Evolutionary conservation across 495 filamentous ascomycete genomes (phyloP).

Genomic region (Podospora appendiculata): DNA sequence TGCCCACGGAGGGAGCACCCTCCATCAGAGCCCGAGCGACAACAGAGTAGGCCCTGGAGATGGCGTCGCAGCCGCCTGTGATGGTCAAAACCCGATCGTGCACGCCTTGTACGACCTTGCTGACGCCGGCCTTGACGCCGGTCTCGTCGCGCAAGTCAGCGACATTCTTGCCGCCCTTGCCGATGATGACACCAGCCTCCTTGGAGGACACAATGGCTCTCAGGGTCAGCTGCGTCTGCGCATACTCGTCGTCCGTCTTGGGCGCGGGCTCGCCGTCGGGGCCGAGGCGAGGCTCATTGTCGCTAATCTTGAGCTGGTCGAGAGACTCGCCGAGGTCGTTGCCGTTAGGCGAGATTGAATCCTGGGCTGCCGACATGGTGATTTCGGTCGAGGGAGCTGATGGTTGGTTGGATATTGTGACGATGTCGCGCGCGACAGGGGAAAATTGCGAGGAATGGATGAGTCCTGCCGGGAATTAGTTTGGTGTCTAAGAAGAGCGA

Average conservation of each 20-base stretch:
- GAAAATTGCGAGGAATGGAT: background rate
- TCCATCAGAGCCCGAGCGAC: slow-evolving; percentile 87
- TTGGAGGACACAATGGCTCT: slow-evolving; percentile 97
- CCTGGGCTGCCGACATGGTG: slow-evolving; percentile 42
- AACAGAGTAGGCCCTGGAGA: slow-evolving; percentile 85
- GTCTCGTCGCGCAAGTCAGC: slow-evolving; percentile 95
- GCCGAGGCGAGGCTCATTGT: slow-evolving; percentile 50
- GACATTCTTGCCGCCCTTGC: slow-evolving; percentile 97
- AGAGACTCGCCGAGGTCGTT: slow-evolving; percentile 43
- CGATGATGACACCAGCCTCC: slow-evolving; percentile 97
- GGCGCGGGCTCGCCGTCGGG: slow-evolving; percentile 63
- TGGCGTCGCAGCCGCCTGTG: slow-evolving; percentile 75
- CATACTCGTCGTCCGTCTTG: slow-evolving; percentile 94
- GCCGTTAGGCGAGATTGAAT: slow-evolving; percentile 30
- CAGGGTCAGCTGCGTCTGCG: slow-evolving; percentile 79
- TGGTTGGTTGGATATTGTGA: background rate
- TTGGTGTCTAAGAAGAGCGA: background rate
- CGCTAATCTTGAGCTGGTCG: slow-evolving; percentile 38
- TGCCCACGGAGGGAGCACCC: slow-evolving; percentile 87
- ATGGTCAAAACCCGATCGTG: slow-evolving; percentile 96
- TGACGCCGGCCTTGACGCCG: slow-evolving; percentile 93
- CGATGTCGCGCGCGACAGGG: background rate
- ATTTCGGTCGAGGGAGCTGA: background rate
- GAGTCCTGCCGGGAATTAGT: background rate
- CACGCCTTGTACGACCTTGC: slow-evolving; percentile 95